Conservation (phyloP, 2,329 filamentous ascomycete species). For the Ophiosphaerella korrae region DNA sequence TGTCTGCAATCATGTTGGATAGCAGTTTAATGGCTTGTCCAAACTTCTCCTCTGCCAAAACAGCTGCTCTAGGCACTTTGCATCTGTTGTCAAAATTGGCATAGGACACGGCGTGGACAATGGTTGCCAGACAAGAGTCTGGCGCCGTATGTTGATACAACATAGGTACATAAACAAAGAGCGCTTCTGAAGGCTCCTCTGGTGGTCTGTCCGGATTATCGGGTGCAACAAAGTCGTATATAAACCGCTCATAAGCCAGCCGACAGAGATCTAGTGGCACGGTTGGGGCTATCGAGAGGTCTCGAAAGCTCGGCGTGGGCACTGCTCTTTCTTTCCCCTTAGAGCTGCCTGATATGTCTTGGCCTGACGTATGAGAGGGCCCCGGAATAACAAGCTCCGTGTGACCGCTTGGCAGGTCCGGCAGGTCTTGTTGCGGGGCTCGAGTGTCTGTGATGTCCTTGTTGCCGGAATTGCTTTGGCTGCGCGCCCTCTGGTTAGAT, state of each 20-base stretch:
- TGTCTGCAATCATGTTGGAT: constrained; percentile 29
- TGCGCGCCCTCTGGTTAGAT: constrained; percentile 24
- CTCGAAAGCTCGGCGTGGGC: constrained; percentile 11
- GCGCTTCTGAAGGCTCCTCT: constrained; percentile 25
- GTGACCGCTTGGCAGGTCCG: neutral
- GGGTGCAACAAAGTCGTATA: constrained; percentile 38
- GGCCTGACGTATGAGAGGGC: too few relatives aligned
- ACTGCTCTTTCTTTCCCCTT: neutral
- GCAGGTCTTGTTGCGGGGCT: neutral
- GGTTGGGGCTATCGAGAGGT: constrained; percentile 16
- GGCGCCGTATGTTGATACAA: constrained; percentile 26
- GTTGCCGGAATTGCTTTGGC: constrained; percentile 14
- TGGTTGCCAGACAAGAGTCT: constrained; percentile 28
- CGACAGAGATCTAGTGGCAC: constrained; percentile 25
- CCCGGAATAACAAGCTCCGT: too few relatives aligned
- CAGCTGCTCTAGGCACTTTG: constrained; percentile 27
- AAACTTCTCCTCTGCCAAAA: constrained; percentile 28
- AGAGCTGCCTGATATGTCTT: neutral
- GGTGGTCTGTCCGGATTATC: constrained; percentile 20
- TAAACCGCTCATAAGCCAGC: constrained; percentile 37
- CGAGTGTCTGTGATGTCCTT: constrained; percentile 17
- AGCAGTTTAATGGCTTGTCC: constrained; percentile 29
- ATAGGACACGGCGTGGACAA: constrained; percentile 34
- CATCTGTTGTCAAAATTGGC: constrained; percentile 35
- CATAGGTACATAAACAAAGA: constrained; percentile 35